These are phyloP conservation scores for Emergomyces pasteurianus DNA, from an alignment of 2,329 filamentous ascomycete species.

Conservation along the genomic window DNA sequence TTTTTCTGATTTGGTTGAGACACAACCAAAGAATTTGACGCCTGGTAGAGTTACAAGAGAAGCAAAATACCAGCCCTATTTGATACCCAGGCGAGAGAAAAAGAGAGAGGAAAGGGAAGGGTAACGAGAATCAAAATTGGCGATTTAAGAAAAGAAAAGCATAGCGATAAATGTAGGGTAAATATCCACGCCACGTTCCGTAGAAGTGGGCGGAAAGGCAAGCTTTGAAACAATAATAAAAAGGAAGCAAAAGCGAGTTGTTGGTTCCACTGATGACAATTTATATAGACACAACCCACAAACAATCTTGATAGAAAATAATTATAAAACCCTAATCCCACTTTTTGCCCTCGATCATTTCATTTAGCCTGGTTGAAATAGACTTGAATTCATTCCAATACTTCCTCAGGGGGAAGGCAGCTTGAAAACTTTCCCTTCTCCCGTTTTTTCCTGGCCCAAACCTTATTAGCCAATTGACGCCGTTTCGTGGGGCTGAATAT, in stretches of 20 bases:
- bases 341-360: not conserved
- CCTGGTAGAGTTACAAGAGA: not conserved
- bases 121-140: constrained; percentile 16
- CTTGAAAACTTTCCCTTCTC: not conserved
- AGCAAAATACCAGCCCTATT: not conserved
- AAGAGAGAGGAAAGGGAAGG: not conserved
- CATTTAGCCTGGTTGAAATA: not conserved
- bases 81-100: not conserved
- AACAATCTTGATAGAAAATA: not conserved
- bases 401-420: not conserved
- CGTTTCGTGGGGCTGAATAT: constrained; percentile 15
- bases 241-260: not conserved
- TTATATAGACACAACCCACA: not conserved
- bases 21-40: not conserved
- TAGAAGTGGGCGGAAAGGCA: not conserved
- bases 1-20: not conserved
- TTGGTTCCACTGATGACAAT: not conserved
- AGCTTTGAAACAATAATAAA: not conserved
- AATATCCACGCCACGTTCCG: constrained; percentile 8
- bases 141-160: constrained; percentile 22
- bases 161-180: not conserved
- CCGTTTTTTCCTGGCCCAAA: not conserved
- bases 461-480: constrained; percentile 24
- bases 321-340: not conserved
- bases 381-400: not conserved